A percentile compares a stretch with the other conserved stretches of the same genome.
Conservation (phyloP, 768 basidiomycete genomes). For the Trichaptum fuscoviolaceum region DNA sequence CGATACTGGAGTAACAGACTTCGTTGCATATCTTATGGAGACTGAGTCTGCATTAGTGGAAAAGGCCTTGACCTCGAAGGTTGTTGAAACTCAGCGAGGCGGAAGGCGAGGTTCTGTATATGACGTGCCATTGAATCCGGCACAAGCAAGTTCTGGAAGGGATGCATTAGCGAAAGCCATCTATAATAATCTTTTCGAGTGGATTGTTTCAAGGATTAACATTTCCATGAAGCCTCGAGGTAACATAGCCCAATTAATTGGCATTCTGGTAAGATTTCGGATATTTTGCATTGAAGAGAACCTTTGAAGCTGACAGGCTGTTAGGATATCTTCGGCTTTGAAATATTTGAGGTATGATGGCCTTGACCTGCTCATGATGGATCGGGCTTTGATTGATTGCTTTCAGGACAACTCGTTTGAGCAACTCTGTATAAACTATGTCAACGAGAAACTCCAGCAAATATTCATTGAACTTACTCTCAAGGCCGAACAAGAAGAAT, state of each 20-base stretch:
- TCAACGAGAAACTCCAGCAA: conserved; percentile 99
- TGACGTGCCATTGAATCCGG: conserved; percentile 89
- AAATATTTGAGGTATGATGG: conserved; percentile 81
- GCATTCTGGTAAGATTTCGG: conserved; percentile 64
- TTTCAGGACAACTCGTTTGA: conserved; percentile 88
- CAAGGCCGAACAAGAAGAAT: conserved; percentile 99
- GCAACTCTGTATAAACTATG: conserved; percentile 99
- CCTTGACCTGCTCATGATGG: background rate
- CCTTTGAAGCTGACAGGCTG: conserved; percentile 7
- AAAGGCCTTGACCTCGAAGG: conserved; percentile 78
- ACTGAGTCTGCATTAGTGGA: conserved; percentile 72
- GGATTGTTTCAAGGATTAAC: conserved; percentile 97
- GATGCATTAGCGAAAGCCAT: conserved; percentile 94
- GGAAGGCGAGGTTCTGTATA: conserved; percentile 95
- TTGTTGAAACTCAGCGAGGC: conserved; percentile 90
- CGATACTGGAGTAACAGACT: conserved; percentile 89
- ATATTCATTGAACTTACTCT: conserved; percentile 99
- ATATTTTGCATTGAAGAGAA: conserved; percentile 4
- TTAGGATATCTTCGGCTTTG: conserved; percentile 97
- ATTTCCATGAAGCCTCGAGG: conserved; percentile 89
- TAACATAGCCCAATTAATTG: conserved; percentile 75
- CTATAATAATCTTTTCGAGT: conserved; percentile 98
- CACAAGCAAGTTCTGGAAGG: conserved; percentile 83
- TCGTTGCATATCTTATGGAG: conserved; percentile 92
- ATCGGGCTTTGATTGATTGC: background rate